Base-by-base conservation (phyloP, 1,284 basidiomycete genomes). In the Austroboletus sp. region DNA sequence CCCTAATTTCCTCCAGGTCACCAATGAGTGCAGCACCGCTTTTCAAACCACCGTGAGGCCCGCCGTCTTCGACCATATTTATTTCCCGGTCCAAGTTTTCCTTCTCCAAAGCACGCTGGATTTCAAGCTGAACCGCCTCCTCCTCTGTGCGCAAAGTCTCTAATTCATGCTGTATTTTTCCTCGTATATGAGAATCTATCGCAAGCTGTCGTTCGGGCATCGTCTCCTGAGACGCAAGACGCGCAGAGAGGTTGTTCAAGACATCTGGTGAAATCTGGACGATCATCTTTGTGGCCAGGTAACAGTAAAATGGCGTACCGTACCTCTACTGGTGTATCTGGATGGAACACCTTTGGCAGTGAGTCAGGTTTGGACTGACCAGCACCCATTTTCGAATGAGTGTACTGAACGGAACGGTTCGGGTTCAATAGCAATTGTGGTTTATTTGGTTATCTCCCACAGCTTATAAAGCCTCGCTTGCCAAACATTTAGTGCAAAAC, bases 51-150 rank as follows among this genome's bases (percentile, higher is more conserved):
- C 74, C 78, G 15, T 68, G 63, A 13, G 61, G 52, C 9, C 52
- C 49, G 25, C 57, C 64, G 26, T 66, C 69, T 3, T 54, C 58
- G n/a, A 42, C 51, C 40, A 53, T 57, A 27, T 48, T 51, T 70
- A 76, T 72, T 65, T 89, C 87, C 46, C 74, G 73, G 63, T 88
- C 82, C 38, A 89, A 63, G 62, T 89, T 89, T 68, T 89, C 86
- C 67, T 80, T 83, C 68, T 88, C 83, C 31, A 89, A 69, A 3
- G 82, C 83, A 31, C 59, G 66, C 57, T 85, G 80, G 40, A 89
- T 86, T 63, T 86, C 76, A 43, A 69, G 66, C 34, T 73, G 75
- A 4, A 89, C 80, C 17, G 68, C 62, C 52, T 80, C 77, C 60
- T 88, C 86, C 56, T 85, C 78, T 32, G 72, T 68, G 35, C 75